phyloP scores from a whole-genome alignment of 768 basidiomycete species.

The Boletellus ananiceps region DNA sequence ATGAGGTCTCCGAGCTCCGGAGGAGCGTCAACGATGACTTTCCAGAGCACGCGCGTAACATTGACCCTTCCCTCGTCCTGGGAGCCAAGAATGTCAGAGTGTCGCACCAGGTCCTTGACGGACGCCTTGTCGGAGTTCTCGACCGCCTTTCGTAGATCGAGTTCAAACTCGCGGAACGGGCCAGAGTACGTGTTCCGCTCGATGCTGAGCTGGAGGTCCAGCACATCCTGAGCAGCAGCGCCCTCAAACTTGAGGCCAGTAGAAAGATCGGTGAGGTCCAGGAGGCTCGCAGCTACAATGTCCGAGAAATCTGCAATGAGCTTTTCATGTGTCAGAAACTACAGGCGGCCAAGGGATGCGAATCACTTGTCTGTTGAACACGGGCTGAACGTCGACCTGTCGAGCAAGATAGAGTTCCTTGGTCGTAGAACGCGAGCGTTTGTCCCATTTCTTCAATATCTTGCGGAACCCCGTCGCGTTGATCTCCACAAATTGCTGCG shows the following conservation, averaged over 20 bases:
- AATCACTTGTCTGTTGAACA: constrained; percentile 88
- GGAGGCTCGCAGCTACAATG: constrained; percentile 77
- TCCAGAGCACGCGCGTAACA: constrained; percentile 93
- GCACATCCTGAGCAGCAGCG: constrained; percentile 67
- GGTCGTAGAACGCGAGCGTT: constrained; percentile 89
- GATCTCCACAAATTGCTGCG: constrained; percentile 92
- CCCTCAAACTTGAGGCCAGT: constrained; percentile 77
- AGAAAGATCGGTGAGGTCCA: constrained; percentile 74
- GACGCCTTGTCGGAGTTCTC: constrained; percentile 53
- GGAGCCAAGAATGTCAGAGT: constrained; percentile 62
- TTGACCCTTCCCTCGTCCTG: constrained; percentile 59
- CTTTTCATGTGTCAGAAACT: constrained; percentile 35
- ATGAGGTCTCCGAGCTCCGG: constrained; percentile 70
- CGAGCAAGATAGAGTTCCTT: constrained; percentile 94
- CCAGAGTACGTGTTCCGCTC: constrained; percentile 61
- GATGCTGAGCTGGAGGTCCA: constrained; percentile 64
- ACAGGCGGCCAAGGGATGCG: neutral
- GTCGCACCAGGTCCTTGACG: constrained; percentile 65
- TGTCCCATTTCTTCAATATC: constrained; percentile 98
- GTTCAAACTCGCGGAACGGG: constrained; percentile 85
- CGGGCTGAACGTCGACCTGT: constrained; percentile 98
- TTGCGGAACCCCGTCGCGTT: constrained; percentile 97
- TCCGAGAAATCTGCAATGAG: constrained; percentile 95
- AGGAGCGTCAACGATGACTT: constrained; percentile 79
- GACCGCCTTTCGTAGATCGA: constrained; percentile 76